Evolutionary conservation across 371 early-diverging fungal species (phyloP).

Genomic region (Mucor piriformis): DNA sequence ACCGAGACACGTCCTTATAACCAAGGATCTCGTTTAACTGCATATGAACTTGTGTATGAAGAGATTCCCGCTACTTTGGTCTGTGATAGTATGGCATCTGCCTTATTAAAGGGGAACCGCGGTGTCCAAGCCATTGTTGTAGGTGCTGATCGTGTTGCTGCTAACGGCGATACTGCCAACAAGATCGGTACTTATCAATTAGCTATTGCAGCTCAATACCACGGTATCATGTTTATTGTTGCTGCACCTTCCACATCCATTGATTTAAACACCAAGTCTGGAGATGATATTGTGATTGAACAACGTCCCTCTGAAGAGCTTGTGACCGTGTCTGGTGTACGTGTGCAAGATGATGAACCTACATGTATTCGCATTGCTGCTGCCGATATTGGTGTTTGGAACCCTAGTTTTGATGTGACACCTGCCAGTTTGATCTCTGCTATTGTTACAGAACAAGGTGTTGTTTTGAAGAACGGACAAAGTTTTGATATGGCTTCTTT

Average conservation of each 20-base stretch:
- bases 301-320: constrained; percentile 82
- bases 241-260: constrained; percentile 95
- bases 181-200: constrained; percentile 98
- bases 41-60: constrained; percentile 94
- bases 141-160: constrained; percentile 96
- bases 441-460: constrained; percentile 94
- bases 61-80: constrained; percentile 89
- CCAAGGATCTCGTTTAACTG: constrained; percentile 93
- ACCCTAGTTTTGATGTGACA: constrained; percentile 96
- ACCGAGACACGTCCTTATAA: constrained; percentile 98
- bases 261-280: constrained; percentile 72
- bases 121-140: constrained; percentile 84
- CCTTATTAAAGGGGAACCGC: constrained; percentile 65
- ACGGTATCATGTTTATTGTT: constrained; percentile 89
- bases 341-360: constrained; percentile 40
- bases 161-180: constrained; percentile 97
- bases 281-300: constrained; percentile 87
- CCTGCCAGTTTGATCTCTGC: constrained; percentile 86
- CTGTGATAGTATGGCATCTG: constrained; percentile 91
- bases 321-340: constrained; percentile 68
- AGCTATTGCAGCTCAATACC: constrained; percentile 87
- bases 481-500: constrained; percentile 65
- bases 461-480: constrained; percentile 57
- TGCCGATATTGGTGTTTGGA: constrained; percentile 86
- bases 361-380: constrained; percentile 84